Evolutionary conservation across 768 basidiomycete genomes (phyloP), one percentile per base, ranked within the genome.

Genomic region (Leccinellum luteum): DNA sequence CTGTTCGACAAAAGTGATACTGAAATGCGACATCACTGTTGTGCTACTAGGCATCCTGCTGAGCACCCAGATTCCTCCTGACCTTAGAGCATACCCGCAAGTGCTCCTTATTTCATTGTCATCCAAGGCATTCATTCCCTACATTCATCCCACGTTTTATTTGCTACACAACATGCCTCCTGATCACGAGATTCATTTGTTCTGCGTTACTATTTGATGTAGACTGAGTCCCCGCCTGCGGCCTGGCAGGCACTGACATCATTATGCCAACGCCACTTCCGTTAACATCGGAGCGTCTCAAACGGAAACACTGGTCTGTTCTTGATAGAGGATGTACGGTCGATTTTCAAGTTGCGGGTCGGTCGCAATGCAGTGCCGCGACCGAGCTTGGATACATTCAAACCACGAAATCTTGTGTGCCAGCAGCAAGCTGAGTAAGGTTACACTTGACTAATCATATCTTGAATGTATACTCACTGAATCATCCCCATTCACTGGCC

Each of bases 301-400:
- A 98, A 73, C 81, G 95, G 50, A 93, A 98, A 17, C 15, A 7
- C 0, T 65, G 95, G 96, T 56, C 79, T 25, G 54, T 98, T 89
- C 84, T 74, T 99, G 60, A 97, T 99, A 63, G 97, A 98, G 73
- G 96, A 98, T 71, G 92, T 91, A 1, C 96, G 98, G 74, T 96
- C n/a, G n/a, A n/a, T n/a, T n/a, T n/a, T n/a, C n/a, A n/a, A n/a
- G n/a, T n/a, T n/a, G n/a, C n/a, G n/a, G n/a, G n/a, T n/a, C n/a
- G n/a, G n/a, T n/a, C 85, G 94, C 28, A 96, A 98, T 69, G 94
- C 97, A 7, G 94, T 98, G n/a, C 92, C 95, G 9, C 90, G 95
- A 69, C 84, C 98, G 49, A 77, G 98, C 59, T 79, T 87, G 79
- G 97, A 99, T 67, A 94, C 97, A n/a, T 98, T 98, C 74, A 86